phyloP scores from a whole-genome alignment of 2,329 filamentous ascomycete genomes.

The Amauroascus niger region DNA sequence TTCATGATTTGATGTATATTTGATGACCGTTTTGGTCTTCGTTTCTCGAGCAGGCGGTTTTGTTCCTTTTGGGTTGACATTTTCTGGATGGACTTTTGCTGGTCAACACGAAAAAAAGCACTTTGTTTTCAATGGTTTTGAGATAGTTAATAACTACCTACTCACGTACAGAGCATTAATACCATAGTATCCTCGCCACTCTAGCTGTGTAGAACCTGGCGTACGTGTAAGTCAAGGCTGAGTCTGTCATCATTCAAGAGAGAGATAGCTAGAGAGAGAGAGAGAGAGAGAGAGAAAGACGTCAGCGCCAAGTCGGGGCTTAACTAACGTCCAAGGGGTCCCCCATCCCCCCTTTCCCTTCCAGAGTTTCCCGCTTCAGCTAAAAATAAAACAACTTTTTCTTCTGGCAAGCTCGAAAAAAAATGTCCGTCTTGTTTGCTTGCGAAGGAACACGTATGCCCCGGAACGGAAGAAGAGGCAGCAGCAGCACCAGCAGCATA shows the following conservation, averaged over 20 bases:
- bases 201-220: no score
- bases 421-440: not conserved
- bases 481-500: no score
- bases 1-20: no score
- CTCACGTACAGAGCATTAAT: not conserved
- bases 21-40: not conserved
- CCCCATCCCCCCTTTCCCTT: no score
- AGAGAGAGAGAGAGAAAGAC: no score
- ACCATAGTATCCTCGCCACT: no score
- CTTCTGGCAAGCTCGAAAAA: not conserved
- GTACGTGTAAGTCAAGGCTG: no score
- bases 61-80: not conserved
- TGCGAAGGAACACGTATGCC: conserved; percentile 4
- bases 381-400: not conserved
- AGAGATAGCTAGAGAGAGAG: no score
- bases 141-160: not conserved
- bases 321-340: no score
- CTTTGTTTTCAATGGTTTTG: not conserved
- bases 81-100: not conserved
- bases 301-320: conserved; percentile 11
- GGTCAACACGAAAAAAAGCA: not conserved
- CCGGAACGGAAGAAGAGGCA: no score
- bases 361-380: not conserved
- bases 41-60: not conserved
- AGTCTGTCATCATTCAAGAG: no score